Evolutionary conservation across 345 rosid genomes (phyloP), one percentile per base, ranked within the genome.

Genomic region (Eucalyptus cladocalyx): DNA sequence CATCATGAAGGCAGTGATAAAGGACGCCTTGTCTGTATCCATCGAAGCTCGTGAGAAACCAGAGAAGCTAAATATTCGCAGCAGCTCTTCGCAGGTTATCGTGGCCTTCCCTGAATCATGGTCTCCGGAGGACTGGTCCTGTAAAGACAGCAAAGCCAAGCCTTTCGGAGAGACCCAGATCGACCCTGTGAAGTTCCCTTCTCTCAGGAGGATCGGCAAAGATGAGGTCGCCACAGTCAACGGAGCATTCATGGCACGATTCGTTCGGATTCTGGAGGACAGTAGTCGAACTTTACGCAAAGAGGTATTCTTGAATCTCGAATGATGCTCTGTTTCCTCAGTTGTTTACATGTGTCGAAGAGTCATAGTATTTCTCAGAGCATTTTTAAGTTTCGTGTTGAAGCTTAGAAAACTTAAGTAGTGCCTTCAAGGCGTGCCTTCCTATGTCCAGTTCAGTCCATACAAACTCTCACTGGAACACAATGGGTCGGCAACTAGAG

Each of bases 61-160:
- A 4, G 91, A 54, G 9, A 86, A 90, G 88, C 92, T 47, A 11
- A 47, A 47, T 11, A 47, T 47, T 47, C 11, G 7, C 30, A 17
- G 8, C 19, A 16, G 87, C 28, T 88, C 88, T 9, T 37, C 92
- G 3, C 93, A 87, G 13, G 90, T 93, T 43, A 43, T 91, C 13
- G 90, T 95, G 89, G 90, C 93, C 89, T 95, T 96, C 90, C 90
- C 91, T 37, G 95, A 94, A 40, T 91, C 88, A 86, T 95, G 95
- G 94, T 89, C 90, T 40, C 72, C 28, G n/a, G n/a, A n/a, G n/a
- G n/a, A n/a, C n/a, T n/a, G n/a, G n/a, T n/a, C n/a, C n/a, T n/a
- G n/a, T n/a, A n/a, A n/a, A n/a, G 28, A 48, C 26, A 7, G 60
- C 15, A 4, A 54, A 11, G 17, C 45, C 62, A 32, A 7, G 37